These are phyloP conservation scores for Glarea lozoyensis DNA, from an alignment of 495 filamentous ascomycete genomes.

Conservation along the genomic window DNA sequence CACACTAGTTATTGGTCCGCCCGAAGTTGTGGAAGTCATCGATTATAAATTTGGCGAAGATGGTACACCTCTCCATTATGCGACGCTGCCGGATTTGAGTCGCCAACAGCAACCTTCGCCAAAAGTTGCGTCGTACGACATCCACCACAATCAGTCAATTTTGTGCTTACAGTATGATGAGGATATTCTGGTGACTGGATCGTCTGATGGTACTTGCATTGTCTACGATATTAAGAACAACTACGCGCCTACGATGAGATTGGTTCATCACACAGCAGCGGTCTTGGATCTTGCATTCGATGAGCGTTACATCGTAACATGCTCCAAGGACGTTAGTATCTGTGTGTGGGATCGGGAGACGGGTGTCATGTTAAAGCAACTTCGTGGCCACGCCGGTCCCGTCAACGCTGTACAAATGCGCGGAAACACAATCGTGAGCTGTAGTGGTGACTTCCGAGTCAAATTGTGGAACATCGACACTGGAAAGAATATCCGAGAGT, in stretches of 20 bases:
- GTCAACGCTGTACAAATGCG: slow-evolving; percentile 94
- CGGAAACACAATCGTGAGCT: slow-evolving; percentile 83
- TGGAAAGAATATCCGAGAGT: slow-evolving; percentile 79
- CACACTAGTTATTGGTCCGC: slow-evolving; percentile 63
- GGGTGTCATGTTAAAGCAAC: slow-evolving; percentile 58
- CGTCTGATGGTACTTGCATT: slow-evolving; percentile 85
- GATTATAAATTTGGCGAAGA: slow-evolving; percentile 33
- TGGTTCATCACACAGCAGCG: slow-evolving; percentile 69
- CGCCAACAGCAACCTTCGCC: slow-evolving; percentile 32
- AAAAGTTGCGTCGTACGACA: slow-evolving; percentile 37
- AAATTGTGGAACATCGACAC: slow-evolving; percentile 91
- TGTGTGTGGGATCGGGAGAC: slow-evolving; percentile 87
- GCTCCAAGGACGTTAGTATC: slow-evolving; percentile 87
- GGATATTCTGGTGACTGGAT: slow-evolving; percentile 86
- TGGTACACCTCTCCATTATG: slow-evolving; percentile 36
- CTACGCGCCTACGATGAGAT: slow-evolving; percentile 69
- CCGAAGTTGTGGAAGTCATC: slow-evolving; percentile 34
- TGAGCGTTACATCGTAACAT: slow-evolving; percentile 84
- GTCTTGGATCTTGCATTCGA: slow-evolving; percentile 93
- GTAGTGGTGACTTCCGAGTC: slow-evolving; percentile 84
- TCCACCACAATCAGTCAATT: slow-evolving; percentile 78
- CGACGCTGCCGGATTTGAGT: slow-evolving; percentile 30
- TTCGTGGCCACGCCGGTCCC: slow-evolving; percentile 77
- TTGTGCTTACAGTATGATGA: slow-evolving; percentile 93
- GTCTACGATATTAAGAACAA: slow-evolving; percentile 73